These are phyloP conservation scores for Sindora glabra DNA, from an alignment of 306 rosid species.

Conservation along the genomic window DNA sequence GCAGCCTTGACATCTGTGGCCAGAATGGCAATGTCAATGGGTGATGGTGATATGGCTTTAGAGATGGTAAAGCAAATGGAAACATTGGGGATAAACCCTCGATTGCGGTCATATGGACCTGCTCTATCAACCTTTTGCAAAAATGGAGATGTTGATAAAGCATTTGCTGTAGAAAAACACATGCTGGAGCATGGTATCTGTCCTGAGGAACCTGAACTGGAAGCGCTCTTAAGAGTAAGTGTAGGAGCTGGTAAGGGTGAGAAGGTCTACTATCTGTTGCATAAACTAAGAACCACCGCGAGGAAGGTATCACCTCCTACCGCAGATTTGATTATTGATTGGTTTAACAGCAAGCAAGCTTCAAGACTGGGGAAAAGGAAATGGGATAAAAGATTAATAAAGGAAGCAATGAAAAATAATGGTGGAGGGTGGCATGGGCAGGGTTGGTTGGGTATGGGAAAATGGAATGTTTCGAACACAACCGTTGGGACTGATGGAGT, in stretches of 20 bases:
- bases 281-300: conserved; percentile 56
- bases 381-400: conserved; percentile 47
- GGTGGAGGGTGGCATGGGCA: conserved; percentile 99
- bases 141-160: conserved; percentile 62
- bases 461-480: conserved; percentile 53
- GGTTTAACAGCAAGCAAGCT: conserved; percentile 72
- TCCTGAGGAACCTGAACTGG: conserved; percentile 91
- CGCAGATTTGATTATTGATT: conserved; percentile 50
- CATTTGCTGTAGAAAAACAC: conserved; percentile 76
- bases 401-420: conserved; percentile 55
- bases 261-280: conserved; percentile 78
- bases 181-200: conserved; percentile 76
- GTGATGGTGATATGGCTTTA: conserved; percentile 83
- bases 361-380: conserved; percentile 67
- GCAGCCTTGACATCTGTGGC: conserved; percentile 93
- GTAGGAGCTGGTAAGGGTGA: conserved; percentile 43
- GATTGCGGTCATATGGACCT: conserved; percentile 79
- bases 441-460: conserved; percentile 93
- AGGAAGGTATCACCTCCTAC: conserved; percentile 58
- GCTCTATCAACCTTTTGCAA: conserved; percentile 63
- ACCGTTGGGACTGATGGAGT: conserved; percentile 66
- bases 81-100: conserved; percentile 63
- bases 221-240: conserved; percentile 62
- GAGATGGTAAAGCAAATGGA: conserved; percentile 87
- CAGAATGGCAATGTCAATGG: conserved; percentile 90